These are phyloP conservation scores for Solanum tarapatanum DNA, from an alignment of 257 asterid species.

Conservation along the genomic window DNA sequence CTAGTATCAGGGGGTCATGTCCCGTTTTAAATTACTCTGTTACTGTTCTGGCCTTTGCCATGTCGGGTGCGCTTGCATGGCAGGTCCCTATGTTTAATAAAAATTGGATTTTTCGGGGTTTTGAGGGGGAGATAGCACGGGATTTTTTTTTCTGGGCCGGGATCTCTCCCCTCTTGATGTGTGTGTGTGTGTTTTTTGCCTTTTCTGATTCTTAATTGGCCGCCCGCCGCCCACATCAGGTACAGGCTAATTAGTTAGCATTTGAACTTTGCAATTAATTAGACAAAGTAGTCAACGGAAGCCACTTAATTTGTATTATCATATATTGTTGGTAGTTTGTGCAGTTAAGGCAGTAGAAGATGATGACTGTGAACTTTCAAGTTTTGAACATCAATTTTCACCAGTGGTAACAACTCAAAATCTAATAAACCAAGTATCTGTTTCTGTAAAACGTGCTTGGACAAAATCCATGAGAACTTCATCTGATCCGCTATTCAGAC, in stretches of 20 bases:
- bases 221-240: too few relatives aligned
- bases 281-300: too few relatives aligned
- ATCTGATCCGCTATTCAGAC: not conserved
- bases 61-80: slow-evolving; percentile 36
- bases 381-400: not conserved
- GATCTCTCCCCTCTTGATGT: not conserved
- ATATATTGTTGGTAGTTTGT: not conserved
- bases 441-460: not conserved
- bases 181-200: not conserved
- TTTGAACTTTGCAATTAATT: too few relatives aligned
- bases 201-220: not conserved
- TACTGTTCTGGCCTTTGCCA: slow-evolving; percentile 20
- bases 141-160: slow-evolving; percentile 1
- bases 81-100: slow-evolving; percentile 14
- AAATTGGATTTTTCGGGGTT: not conserved
- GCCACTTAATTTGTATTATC: not conserved
- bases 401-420: not conserved
- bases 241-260: not conserved
- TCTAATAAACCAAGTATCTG: not conserved
- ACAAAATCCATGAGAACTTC: not conserved
- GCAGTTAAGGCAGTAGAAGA: not conserved
- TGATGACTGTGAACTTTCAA: not conserved
- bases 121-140: slow-evolving; percentile 17
- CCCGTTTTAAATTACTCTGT: not conserved
- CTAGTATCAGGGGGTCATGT: not conserved